A percentile compares a stretch with the other conserved stretches of the same genome.
Conservation (phyloP, 768 basidiomycete genomes). For the Lentinus tigrinus region DNA sequence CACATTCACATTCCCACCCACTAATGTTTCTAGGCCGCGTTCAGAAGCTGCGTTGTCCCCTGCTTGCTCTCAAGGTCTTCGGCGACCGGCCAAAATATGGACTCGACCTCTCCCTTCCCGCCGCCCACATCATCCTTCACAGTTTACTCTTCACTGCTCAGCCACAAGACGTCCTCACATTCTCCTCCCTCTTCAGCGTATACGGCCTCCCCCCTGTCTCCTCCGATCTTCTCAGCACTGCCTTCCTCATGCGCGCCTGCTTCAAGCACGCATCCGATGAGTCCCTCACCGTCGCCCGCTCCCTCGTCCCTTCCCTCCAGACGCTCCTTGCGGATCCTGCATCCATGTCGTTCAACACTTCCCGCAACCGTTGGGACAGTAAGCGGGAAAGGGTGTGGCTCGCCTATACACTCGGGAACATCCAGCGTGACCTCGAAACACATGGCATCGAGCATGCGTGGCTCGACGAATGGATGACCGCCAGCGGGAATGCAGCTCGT, state of each 20-base stretch:
- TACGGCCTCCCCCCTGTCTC: constrained; percentile 55
- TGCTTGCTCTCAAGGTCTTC: constrained; percentile 59
- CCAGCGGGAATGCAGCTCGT: constrained; percentile 21
- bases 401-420: constrained; percentile 34
- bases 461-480: constrained; percentile 28
- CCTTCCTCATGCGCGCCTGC: constrained; percentile 58
- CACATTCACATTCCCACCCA: background rate
- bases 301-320: constrained; percentile 43
- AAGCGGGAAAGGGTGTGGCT: constrained; percentile 39
- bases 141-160: constrained; percentile 49
- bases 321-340: constrained; percentile 25
- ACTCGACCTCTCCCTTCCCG: constrained; percentile 47
- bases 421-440: constrained; percentile 33
- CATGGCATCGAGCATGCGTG: constrained; percentile 27
- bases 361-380: constrained; percentile 17
- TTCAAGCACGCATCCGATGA: constrained; percentile 38
- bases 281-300: constrained; percentile 40
- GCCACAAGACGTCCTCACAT: constrained; percentile 46
- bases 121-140: constrained; percentile 57
- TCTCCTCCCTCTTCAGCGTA: constrained; percentile 51
- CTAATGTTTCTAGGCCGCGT: constrained; percentile 51
- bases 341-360: constrained; percentile 5
- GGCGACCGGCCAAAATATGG: constrained; percentile 63
- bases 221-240: constrained; percentile 54
- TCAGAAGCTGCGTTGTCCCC: constrained; percentile 51